Base-by-base conservation (phyloP, 2,329 filamentous ascomycete species). In the Trichophyton verrucosum region DNA sequence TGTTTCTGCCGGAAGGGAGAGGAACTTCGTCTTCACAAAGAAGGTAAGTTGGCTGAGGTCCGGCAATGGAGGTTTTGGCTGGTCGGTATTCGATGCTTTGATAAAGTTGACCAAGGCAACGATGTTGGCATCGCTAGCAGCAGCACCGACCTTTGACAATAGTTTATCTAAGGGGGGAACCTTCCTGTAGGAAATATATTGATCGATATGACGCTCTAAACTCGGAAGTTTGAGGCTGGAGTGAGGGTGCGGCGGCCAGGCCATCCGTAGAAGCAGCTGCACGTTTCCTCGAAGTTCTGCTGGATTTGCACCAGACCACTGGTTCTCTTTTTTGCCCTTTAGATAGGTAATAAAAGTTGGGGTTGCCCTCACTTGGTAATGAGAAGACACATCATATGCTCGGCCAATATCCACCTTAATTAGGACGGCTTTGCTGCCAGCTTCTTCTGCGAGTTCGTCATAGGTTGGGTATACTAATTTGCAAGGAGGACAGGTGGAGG, bases 291-390 rank as follows among this genome's bases (percentile, higher is more conserved):
- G 82, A 13, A 97, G 78, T 15, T 83, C 79, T 11, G 79, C 78
- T 2, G 83, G 80, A 68, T 91, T 86, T 0, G 88, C 89, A 1
- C 91, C 91, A 57, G 80, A 82, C 91, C 91, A 97, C 65, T 87
- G 82, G 64, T 90, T 86, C 57, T 89, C 82, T 69, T 92, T 83
- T 62, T 86, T 75, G 1, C 91, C 90, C 59, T 81, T 86, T 7
- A 92, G 74, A 69, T 91, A 95, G 0, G 90, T 92, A 68, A 94
- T 83, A 69, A 97, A 95, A 0, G 91, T 96, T 0, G 92, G 92
- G 0, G 91, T 96, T 3, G 86, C 86, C 1, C 82, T 80, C 58
- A 96, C 81, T 1, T 79, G 76, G 70, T 88, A 95, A 62, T 80
- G 81, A 47, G 78, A 78, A 24, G 80, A 84, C 56, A 89, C 82